phyloP scores from a whole-genome alignment of 2,329 filamentous ascomycete species.

The Raffaelea ambrosiae region DNA sequence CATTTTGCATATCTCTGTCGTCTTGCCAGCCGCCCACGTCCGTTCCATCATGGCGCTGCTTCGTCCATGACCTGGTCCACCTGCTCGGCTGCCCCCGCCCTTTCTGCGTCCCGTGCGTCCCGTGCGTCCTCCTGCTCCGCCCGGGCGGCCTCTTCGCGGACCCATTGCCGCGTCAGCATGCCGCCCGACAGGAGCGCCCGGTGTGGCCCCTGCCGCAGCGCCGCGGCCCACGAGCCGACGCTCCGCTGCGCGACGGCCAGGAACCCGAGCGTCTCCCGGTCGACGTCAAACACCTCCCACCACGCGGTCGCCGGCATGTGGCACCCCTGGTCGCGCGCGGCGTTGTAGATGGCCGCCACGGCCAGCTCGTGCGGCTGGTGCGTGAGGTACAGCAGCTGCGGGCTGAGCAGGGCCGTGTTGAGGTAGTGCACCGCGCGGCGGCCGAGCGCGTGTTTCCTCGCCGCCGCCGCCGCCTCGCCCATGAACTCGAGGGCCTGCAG shows the following conservation, averaged over 20 bases:
- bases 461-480: slow-evolving; percentile 48
- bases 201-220: too few relatives aligned
- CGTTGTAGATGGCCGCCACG: slow-evolving; percentile 84
- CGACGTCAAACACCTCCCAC: slow-evolving; percentile 98
- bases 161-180: slow-evolving; percentile 48
- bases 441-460: slow-evolving; percentile 49
- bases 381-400: slow-evolving; percentile 83
- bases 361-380: slow-evolving; percentile 83
- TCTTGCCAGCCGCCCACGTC: too few relatives aligned
- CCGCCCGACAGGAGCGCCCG: slow-evolving; percentile 28
- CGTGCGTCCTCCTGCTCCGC: too few relatives aligned
- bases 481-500: slow-evolving; percentile 76
- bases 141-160: too few relatives aligned
- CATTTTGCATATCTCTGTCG: too few relatives aligned
- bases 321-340: slow-evolving; percentile 65
- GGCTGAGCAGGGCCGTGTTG: slow-evolving; percentile 78
- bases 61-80: too few relatives aligned
- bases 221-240: slow-evolving; percentile 59
- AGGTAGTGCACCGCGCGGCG: slow-evolving; percentile 64
- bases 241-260: slow-evolving; percentile 80
- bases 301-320: slow-evolving; percentile 74
- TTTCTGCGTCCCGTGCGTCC: too few relatives aligned
- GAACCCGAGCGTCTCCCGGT: slow-evolving; percentile 89
- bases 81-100: too few relatives aligned
- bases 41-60: too few relatives aligned